Evolutionary conservation across 75 land plant genomes (phyloP), one percentile per base, ranked within the genome.

Genomic region (Pinus taeda): DNA sequence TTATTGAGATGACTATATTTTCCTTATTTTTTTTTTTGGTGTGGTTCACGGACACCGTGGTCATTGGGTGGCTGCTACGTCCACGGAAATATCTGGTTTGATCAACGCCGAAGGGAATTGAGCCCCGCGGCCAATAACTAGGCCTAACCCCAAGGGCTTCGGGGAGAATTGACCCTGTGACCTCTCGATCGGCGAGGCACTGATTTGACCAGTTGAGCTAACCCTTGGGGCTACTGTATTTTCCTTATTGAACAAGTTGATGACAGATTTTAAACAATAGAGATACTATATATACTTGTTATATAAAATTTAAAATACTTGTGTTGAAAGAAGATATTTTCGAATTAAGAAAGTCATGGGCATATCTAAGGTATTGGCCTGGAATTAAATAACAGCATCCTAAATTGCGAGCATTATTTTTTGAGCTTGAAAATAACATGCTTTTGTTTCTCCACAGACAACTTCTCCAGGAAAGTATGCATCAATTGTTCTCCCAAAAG

Each of bases 391-490:
- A 67, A 20, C 53, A 65, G n/a, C 72, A 42, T 37, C 3, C 13
- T 20, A 69, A 39, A 69, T 9, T 20, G n/a, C 3, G 4, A 69
- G 3, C 39, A n/a, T 20, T n/a, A 69, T 69, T 45, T 69, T 65
- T 39, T 69, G 55, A 39, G 55, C 62, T 60, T 22, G 22, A 60
- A 60, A 21, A 60, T 17, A 1, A 60, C 20, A 20, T 60, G 62
- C 62, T 56, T 57, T 0, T 73, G n/a, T 56, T 13, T 42, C 13
- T 73, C 17, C 30, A 29, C 81, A 78, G 77, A 57, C 57, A 61
- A 39, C 15, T 79, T 60, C 81, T 56, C 61, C 81, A 18, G 24
- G 22, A 33, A 37, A 37, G 15, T n/a, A 12, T 42, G 57, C n/a
- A 45, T 30, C 57, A 60, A 30, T n/a, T 24, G 63, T 36, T 56